phyloP scores from a whole-genome alignment of 345 rosid species.

The Reutealis trisperma region DNA sequence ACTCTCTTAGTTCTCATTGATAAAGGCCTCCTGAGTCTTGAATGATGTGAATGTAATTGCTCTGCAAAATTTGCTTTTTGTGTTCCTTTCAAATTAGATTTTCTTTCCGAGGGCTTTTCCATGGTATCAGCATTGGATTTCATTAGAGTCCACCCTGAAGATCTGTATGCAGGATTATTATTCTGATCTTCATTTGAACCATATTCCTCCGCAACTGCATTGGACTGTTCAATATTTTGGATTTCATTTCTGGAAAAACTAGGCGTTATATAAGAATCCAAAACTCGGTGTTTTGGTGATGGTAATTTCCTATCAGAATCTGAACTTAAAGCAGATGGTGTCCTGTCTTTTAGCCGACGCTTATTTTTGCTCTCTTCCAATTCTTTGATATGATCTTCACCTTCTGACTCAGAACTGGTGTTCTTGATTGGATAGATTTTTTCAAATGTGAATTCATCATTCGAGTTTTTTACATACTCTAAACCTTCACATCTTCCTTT shows the following conservation, averaged over 20 bases:
- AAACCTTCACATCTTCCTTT: neutral
- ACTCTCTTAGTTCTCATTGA: conserved; percentile 31
- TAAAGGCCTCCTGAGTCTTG: conserved; percentile 15
- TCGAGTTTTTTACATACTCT: neutral
- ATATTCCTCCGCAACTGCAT: conserved; percentile 9
- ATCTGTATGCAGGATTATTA: conserved; percentile 8
- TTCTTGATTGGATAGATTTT: conserved; percentile 13
- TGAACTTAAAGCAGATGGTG: conserved; percentile 12
- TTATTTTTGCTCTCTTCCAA: conserved; percentile 4
- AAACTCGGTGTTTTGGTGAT: conserved; percentile 2
- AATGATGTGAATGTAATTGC: conserved; percentile 5
- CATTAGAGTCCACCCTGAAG: neutral
- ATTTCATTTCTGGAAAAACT: neutral
- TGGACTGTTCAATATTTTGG: neutral
- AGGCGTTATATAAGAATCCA: neutral
- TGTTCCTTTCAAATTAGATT: conserved; percentile 1
- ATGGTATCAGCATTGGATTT: neutral
- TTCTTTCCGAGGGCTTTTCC: conserved; percentile 2
- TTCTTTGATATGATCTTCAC: conserved; percentile 16
- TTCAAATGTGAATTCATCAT: conserved; percentile 5
- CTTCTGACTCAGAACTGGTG: conserved; percentile 19
- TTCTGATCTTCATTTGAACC: conserved; percentile 6
- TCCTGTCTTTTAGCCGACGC: conserved; percentile 1
- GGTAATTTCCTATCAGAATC: conserved; percentile 8
- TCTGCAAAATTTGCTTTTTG: neutral